Percentiles rank a stretch among this genome's conserved stretches.
These are phyloP conservation scores for Picochlorum sp. DNA, from an alignment of 139 green algal species.

Conservation along the genomic window DNA sequence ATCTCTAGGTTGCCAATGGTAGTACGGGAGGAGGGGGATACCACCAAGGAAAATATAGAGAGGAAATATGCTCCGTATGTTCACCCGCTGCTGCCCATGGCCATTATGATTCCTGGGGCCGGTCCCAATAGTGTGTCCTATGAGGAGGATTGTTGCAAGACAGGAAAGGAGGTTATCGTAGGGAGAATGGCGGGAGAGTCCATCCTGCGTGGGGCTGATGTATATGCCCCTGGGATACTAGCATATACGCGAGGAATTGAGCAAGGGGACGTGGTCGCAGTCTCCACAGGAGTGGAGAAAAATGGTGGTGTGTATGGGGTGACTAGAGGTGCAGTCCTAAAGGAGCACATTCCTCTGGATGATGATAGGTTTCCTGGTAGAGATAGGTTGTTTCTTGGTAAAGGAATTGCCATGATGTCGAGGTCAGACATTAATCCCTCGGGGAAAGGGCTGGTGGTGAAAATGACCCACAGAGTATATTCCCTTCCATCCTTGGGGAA, in stretches of 20 bases:
- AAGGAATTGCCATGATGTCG: conserved; percentile 36
- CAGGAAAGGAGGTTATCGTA: conserved; percentile 58
- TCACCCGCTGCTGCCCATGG: conserved; percentile 26
- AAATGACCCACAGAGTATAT: conserved; percentile 46
- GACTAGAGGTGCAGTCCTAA: conserved; percentile 42
- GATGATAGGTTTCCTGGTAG: conserved; percentile 1
- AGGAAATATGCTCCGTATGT: conserved; percentile 9
- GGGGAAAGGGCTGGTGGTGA: conserved; percentile 40
- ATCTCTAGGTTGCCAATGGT: conserved; percentile 4
- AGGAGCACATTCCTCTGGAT: conserved; percentile 1
- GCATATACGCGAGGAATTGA: conserved; percentile 25
- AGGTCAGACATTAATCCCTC: conserved; percentile 55
- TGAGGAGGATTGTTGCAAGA: conserved; percentile 6
- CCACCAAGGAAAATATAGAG: not conserved
- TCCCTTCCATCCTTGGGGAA: conserved; percentile 31
- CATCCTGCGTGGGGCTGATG: conserved; percentile 61
- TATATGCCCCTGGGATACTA: conserved; percentile 58
- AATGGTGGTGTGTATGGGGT: conserved; percentile 15
- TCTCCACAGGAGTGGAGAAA: conserved; percentile 51
- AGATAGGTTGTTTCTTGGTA: conserved; percentile 49
- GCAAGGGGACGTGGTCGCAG: conserved; percentile 57
- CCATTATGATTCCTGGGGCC: conserved; percentile 36
- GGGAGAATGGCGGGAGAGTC: conserved; percentile 70
- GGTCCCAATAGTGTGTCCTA: conserved; percentile 42
- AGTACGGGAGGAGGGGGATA: not conserved